Base-by-base conservation (phyloP, 805 yeast species). In the Pichia gijzeniarum region DNA sequence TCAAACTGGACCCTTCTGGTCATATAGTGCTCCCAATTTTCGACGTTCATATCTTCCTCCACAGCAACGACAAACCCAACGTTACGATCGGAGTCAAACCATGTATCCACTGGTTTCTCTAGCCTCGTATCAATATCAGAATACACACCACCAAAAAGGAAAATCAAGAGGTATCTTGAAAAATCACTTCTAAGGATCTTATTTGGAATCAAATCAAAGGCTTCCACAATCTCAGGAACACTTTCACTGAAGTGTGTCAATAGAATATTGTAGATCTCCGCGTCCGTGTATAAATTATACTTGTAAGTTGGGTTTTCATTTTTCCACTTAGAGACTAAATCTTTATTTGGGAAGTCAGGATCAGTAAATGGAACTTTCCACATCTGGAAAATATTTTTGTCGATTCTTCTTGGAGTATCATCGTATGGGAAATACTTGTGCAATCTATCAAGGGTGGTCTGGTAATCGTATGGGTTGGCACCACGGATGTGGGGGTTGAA, bases 111-210 rank as follows among this genome's bases (percentile, higher is more conserved):
- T 1, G 81, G 81, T 48, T 72, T 79, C 50, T 73, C 69, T 8
- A 79, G 70, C 51, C 64, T 68, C 1, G 84, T 79, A 56, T 79
- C 85, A 33, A 77, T 73, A 56, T 79, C 85, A 3, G 80, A 71
- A 53, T 79, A 79, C 7, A 76, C 73, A 35, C 85, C 85, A 47
- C 85, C 85, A 43, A 68, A 64, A 16, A 80, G 69, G 49, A 60
- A 77, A 20, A 79, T 57, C 17, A 77, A 68, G 47, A 77, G 63
- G 52, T 79, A 79, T 50, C 83, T 64, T 57, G 79, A 71, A 51
- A 79, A 78, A 58, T 79, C 83, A 62, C 74, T 72, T 49, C 63
- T 63, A 48, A 74, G 63, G 38, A 74, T 70, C 36, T 69, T 72
- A 58, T 76, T 78, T 8, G 85, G 84, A 53, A 79, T 62, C 44